phyloP scores from a whole-genome alignment of 257 asterid genomes.

The Nicotiana paniculata region DNA sequence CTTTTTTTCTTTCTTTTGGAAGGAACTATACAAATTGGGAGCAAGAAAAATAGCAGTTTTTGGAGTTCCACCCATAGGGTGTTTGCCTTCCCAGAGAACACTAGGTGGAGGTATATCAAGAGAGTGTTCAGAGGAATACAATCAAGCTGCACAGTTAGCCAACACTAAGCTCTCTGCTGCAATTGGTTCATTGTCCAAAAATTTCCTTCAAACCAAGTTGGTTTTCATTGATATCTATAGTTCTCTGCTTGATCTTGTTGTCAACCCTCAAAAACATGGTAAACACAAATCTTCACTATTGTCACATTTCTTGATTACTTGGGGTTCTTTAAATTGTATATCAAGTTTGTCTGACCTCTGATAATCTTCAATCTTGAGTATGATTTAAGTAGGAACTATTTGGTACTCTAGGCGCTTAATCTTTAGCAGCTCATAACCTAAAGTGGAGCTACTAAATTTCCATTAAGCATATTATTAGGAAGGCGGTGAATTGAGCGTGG shows the following conservation, averaged over 20 bases:
- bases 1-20: background rate
- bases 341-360: background rate
- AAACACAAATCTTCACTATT: background rate
- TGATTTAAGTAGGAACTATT: too few relatives aligned
- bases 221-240: constrained; percentile 23
- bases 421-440: too few relatives aligned
- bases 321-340: background rate
- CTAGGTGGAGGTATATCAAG: constrained; percentile 33
- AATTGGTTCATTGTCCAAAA: constrained; percentile 16
- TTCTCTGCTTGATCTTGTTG: constrained; percentile 30
- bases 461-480: too few relatives aligned
- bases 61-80: constrained; percentile 41
- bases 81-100: constrained; percentile 48
- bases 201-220: constrained; percentile 15
- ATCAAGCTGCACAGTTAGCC: constrained; percentile 34
- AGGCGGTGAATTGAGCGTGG: too few relatives aligned
- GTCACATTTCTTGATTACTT: too few relatives aligned
- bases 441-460: too few relatives aligned
- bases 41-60: constrained; percentile 36
- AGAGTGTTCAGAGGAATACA: constrained; percentile 21
- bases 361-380: too few relatives aligned
- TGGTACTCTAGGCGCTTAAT: too few relatives aligned
- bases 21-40: constrained; percentile 34
- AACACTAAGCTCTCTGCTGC: constrained; percentile 28
- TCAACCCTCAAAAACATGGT: constrained; percentile 32